Percentiles rank a stretch among this genome's conserved stretches.
These are phyloP conservation scores for Suillus discolor DNA, from an alignment of 768 basidiomycete genomes.

Conservation along the genomic window DNA sequence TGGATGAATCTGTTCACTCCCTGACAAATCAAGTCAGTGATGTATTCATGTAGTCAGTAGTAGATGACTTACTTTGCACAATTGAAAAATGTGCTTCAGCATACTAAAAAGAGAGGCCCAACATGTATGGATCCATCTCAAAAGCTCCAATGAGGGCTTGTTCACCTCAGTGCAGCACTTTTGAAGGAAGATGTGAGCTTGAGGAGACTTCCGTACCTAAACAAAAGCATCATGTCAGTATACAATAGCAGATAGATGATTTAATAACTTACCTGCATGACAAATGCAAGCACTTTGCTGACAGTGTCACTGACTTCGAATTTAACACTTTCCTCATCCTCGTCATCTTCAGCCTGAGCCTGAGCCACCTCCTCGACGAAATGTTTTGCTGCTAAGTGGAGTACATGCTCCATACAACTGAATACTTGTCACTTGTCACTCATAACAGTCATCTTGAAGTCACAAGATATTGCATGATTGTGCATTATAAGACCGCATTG, in stretches of 20 bases:
- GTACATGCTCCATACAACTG: not conserved
- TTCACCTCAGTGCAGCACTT: not conserved
- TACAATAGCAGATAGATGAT: no score
- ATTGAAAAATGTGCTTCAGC: not conserved
- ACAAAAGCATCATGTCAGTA: no score
- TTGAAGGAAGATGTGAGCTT: not conserved
- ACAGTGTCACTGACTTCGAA: not conserved
- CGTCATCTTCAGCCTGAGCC: no score
- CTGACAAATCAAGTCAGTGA: not conserved
- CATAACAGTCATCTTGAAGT: no score
- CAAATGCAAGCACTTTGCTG: not conserved
- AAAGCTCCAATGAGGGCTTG: not conserved
- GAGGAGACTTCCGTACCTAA: not conserved
- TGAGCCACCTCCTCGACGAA: not conserved
- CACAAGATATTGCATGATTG: no score
- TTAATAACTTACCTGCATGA: not conserved
- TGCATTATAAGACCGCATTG: no score
- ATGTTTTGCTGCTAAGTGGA: not conserved
- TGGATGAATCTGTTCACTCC: conserved; percentile 7
- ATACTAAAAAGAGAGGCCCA: not conserved
- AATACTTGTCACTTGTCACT: not conserved
- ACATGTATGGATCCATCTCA: not conserved
- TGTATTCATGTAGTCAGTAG: not conserved
- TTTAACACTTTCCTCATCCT: no score
- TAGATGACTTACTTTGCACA: not conserved